Conservation (phyloP, 2,329 filamentous ascomycete genomes). For the Cercospora berteroae region DNA sequence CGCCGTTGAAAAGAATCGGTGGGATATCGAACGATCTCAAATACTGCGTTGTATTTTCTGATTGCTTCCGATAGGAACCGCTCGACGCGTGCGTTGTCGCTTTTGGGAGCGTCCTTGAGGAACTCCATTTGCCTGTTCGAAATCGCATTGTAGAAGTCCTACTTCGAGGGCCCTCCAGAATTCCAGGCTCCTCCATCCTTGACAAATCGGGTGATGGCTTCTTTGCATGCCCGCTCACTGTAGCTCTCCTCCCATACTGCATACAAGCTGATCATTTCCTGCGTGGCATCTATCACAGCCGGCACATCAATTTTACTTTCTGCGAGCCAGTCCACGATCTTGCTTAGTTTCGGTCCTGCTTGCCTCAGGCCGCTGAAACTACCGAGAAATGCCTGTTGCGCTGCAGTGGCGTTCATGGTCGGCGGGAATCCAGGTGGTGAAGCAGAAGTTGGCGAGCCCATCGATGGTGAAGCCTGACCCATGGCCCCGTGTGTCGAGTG, state of each 20-base stretch:
- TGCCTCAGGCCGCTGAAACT: conserved; percentile 37
- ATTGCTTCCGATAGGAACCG: neutral
- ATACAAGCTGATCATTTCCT: conserved; percentile 88
- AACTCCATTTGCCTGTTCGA: neutral
- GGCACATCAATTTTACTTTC: conserved; percentile 83
- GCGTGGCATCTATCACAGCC: conserved; percentile 81
- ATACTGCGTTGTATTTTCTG: neutral
- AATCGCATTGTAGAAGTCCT: neutral
- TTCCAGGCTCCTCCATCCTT: conserved; percentile 50
- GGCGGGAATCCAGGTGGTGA: conserved; percentile 22
- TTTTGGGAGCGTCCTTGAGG: neutral
- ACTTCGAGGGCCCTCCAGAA: conserved; percentile 2
- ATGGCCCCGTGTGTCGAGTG: conserved; percentile 35
- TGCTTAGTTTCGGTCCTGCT: conserved; percentile 41
- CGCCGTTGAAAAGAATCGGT: neutral
- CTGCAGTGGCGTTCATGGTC: conserved; percentile 29
- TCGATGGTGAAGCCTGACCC: conserved; percentile 12
- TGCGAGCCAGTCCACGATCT: conserved; percentile 74
- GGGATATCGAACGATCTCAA: neutral
- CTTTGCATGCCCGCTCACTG: conserved; percentile 63
- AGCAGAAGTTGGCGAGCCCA: conserved; percentile 30
- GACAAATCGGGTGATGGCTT: conserved; percentile 61
- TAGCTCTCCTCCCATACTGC: conserved; percentile 68
- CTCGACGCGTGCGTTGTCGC: neutral
- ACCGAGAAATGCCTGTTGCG: conserved; percentile 38